Percentiles rank a stretch among this genome's conserved stretches.
phyloP scores from a whole-genome alignment of 1,284 basidiomycete genomes.

The Cryptococcus sp. region DNA sequence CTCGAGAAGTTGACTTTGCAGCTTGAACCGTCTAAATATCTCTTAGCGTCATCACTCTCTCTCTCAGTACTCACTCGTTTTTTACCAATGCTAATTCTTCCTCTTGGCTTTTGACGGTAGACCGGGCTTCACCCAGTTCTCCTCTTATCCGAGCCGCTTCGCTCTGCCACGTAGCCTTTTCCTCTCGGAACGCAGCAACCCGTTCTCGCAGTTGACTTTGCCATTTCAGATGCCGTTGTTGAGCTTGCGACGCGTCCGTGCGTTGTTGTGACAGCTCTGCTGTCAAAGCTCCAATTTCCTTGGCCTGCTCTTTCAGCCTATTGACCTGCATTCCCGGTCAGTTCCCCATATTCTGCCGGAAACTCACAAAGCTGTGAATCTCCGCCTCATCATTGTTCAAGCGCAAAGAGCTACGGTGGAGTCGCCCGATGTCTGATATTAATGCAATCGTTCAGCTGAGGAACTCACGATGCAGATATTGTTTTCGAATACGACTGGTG shows the following conservation, averaged over 20 bases:
- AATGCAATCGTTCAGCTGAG: not conserved
- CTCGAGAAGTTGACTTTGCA: slow-evolving; percentile 44
- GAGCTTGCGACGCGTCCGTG: slow-evolving; percentile 39
- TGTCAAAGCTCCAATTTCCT: slow-evolving; percentile 38
- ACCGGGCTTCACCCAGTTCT: slow-evolving; percentile 35
- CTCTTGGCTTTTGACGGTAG: slow-evolving; percentile 28
- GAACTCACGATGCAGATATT: slow-evolving; percentile 43
- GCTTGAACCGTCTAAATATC: slow-evolving; percentile 36
- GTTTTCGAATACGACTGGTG: slow-evolving; percentile 35
- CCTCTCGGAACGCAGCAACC: slow-evolving; percentile 41
- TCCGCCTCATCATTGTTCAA: slow-evolving; percentile 50
- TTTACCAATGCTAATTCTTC: slow-evolving; percentile 47
- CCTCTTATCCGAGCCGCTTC: slow-evolving; percentile 36
- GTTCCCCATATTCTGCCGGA: not conserved
- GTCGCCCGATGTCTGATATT: slow-evolving; percentile 41
- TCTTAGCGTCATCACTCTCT: slow-evolving; percentile 2
- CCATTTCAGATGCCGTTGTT: slow-evolving; percentile 49
- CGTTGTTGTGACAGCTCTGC: slow-evolving; percentile 40
- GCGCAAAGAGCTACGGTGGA: slow-evolving; percentile 43
- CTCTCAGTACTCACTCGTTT: slow-evolving; percentile 36
- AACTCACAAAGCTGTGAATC: slow-evolving; percentile 47
- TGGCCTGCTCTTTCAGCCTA: slow-evolving; percentile 45
- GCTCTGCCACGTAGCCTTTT: slow-evolving; percentile 41
- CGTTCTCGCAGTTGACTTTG: slow-evolving; percentile 45
- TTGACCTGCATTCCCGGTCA: slow-evolving; percentile 29